Conservation (phyloP, 768 basidiomycete genomes). For the Boletus pseudo-olivaceus region DNA sequence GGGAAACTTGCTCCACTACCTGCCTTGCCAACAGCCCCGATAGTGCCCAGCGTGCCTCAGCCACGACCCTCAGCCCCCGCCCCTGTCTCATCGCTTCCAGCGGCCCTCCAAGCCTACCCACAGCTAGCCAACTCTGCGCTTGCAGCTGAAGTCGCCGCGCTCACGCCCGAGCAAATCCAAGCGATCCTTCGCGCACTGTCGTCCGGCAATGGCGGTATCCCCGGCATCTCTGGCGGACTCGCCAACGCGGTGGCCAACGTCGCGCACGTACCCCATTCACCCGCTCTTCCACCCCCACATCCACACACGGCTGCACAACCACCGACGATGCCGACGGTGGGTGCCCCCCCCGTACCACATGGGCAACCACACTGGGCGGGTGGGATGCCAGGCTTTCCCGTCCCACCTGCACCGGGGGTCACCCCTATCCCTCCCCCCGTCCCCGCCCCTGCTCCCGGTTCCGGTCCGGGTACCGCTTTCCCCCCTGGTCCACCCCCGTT, state of each 20-base stretch:
- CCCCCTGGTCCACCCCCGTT: conserved; percentile 14
- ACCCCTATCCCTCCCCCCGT: not conserved
- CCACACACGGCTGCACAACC: conserved; percentile 14
- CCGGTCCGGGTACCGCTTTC: not conserved
- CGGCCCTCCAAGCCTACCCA: conserved; percentile 30
- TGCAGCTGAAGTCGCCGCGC: conserved; percentile 66
- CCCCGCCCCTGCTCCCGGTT: not conserved
- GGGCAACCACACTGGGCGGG: conserved; percentile 19
- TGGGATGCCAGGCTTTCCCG: conserved; percentile 24
- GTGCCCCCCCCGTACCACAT: conserved; percentile 8
- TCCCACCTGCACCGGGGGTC: conserved; percentile 16
- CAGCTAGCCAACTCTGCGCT: conserved; percentile 48
- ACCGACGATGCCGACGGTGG: conserved; percentile 5
- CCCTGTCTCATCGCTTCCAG: conserved; percentile 18
- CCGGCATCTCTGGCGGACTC: conserved; percentile 29
- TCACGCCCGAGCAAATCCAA: conserved; percentile 76
- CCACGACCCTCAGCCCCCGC: conserved; percentile 14
- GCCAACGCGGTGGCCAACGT: conserved; percentile 24
- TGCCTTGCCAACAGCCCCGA: conserved; percentile 14
- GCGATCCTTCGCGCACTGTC: conserved; percentile 58
- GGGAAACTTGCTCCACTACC: conserved; percentile 63
- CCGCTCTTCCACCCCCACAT: not conserved
- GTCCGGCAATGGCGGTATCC: conserved; percentile 36
- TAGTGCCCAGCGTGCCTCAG: conserved; percentile 9
- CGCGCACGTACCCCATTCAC: conserved; percentile 11